These are phyloP conservation scores for Cyberlindnera veronae DNA, from an alignment of 805 yeast genomes.

Conservation along the genomic window DNA sequence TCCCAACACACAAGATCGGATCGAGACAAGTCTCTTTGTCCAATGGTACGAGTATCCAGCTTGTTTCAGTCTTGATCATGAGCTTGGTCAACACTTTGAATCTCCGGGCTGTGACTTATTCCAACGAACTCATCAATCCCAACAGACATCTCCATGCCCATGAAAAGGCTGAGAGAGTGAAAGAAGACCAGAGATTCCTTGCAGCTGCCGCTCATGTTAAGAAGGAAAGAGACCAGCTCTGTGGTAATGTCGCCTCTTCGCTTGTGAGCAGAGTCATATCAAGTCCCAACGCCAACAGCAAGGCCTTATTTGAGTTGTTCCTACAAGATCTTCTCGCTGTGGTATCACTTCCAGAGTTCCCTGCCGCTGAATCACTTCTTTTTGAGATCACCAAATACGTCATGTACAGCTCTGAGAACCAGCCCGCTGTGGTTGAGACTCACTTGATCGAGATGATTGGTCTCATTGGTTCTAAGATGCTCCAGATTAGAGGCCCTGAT, in stretches of 20 bases:
- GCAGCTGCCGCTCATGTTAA: not conserved
- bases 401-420: slow-evolving; percentile 35
- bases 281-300: slow-evolving; percentile 31
- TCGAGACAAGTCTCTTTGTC: slow-evolving; percentile 43
- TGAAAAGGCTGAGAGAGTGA: slow-evolving; percentile 14
- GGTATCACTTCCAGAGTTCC: slow-evolving; percentile 56
- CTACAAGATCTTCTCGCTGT: slow-evolving; percentile 53
- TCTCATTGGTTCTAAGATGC: slow-evolving; percentile 48
- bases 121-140: slow-evolving; percentile 15
- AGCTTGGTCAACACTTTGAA: slow-evolving; percentile 40
- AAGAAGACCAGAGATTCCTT: slow-evolving; percentile 14
- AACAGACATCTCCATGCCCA: slow-evolving; percentile 5
- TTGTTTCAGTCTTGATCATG: slow-evolving; percentile 44
- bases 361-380: slow-evolving; percentile 52
- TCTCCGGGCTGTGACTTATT: slow-evolving; percentile 13
- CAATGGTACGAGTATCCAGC: slow-evolving; percentile 47
- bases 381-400: slow-evolving; percentile 42
- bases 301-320: slow-evolving; percentile 46
- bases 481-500: slow-evolving; percentile 31
- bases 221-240: slow-evolving; percentile 9
- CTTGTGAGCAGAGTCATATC: slow-evolving; percentile 25
- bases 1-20: slow-evolving; percentile 42
- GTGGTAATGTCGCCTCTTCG: slow-evolving; percentile 16
- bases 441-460: slow-evolving; percentile 62
- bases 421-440: slow-evolving; percentile 42